These are phyloP conservation scores for Blastocrithidia nonstop DNA, from an alignment of 208 protist genomes.

Conservation along the genomic window DNA sequence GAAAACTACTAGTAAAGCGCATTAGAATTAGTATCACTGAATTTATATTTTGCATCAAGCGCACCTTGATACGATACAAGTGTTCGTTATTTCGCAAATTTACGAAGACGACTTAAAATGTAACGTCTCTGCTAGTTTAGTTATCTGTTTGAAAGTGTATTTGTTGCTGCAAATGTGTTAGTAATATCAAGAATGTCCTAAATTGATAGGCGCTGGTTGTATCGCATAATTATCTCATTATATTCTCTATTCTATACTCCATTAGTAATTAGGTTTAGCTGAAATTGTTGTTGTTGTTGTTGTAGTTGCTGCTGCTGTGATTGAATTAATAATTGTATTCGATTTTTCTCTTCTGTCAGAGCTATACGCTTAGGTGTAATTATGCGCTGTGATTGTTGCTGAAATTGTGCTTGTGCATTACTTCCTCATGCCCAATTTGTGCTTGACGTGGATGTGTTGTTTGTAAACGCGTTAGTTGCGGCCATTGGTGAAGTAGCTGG, in stretches of 20 bases:
- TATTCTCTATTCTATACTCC: conserved; percentile 17
- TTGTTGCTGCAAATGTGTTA: conserved; percentile 18
- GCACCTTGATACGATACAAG: conserved; percentile 7
- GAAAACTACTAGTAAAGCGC: no score
- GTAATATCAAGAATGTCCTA: conserved; percentile 38
- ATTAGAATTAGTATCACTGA: no score
- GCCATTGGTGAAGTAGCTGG: no score
- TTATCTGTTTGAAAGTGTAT: conserved; percentile 1
- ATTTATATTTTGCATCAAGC: no score
- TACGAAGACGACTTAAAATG: conserved; percentile 38
- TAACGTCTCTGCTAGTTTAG: conserved; percentile 32
- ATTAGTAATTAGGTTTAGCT: conserved; percentile 12
- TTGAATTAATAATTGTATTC: neutral
- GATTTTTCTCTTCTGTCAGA: no score
- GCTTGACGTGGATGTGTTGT: neutral
- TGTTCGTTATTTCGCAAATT: conserved; percentile 14
- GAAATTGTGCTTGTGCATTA: no score
- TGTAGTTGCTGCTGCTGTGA: neutral
- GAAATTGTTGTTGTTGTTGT: conserved; percentile 4
- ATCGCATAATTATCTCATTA: conserved; percentile 20
- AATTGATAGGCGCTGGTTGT: conserved; percentile 51
- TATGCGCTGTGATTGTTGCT: no score
- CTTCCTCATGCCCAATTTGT: no score
- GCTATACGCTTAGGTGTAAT: no score
- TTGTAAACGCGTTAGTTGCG: conserved; percentile 1